Conservation (phyloP, 2,329 filamentous ascomycete species). For the Gremmenia infestans region DNA sequence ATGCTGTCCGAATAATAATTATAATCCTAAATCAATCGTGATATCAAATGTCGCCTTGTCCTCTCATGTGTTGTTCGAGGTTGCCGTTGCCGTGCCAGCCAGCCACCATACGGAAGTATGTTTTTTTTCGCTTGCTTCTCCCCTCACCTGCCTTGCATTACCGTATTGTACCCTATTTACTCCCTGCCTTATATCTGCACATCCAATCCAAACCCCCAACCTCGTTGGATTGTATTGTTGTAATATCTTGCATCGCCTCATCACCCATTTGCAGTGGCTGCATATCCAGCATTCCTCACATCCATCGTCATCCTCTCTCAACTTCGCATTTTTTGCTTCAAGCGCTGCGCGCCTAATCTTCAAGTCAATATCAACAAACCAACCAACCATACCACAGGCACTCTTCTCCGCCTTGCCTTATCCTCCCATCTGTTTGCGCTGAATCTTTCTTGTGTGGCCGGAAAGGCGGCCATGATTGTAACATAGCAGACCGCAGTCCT, state of each 20-base stretch:
- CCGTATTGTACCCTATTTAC: no score
- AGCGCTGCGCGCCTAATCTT: constrained; percentile 22
- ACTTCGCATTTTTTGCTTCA: constrained; percentile 7
- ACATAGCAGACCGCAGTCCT: constrained; percentile 11
- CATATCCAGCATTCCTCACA: constrained; percentile 14
- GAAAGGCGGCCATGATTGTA: constrained; percentile 19
- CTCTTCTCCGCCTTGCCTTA: constrained; percentile 2
- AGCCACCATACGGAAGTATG: not conserved
- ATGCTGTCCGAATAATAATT: no score
- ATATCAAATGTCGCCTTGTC: no score
- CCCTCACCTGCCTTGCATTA: not conserved
- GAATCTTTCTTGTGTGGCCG: constrained; percentile 14
- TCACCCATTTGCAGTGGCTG: constrained; percentile 11
- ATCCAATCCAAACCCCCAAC: not conserved
- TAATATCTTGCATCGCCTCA: constrained; percentile 3
- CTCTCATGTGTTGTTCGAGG: not conserved
- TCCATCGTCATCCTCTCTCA: constrained; percentile 5
- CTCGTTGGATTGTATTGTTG: constrained; percentile 1
- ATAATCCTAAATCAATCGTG: no score
- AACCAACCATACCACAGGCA: constrained; percentile 5
- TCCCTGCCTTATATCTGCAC: no score
- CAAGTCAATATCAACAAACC: constrained; percentile 12
- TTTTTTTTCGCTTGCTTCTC: constrained; percentile 6
- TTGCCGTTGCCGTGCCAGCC: constrained; percentile 3
- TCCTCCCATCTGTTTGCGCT: not conserved